Evolutionary conservation across 306 rosid genomes (phyloP), one percentile per base, ranked within the genome.

Genomic region (Crotalaria pallida): DNA sequence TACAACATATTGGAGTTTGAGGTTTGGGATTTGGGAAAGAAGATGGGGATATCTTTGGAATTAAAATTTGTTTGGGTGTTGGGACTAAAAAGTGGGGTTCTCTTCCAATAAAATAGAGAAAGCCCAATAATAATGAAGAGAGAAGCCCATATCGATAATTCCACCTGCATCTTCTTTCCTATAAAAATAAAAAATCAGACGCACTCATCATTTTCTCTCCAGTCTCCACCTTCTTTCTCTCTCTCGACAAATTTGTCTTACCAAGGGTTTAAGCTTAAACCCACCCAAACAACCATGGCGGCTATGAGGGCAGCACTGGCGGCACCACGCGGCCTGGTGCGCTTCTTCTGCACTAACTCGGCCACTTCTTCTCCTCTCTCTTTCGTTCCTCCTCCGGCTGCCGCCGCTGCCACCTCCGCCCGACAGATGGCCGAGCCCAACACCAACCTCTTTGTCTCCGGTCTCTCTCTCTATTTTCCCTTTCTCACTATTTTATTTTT

Each of bases 381-480:
- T 7, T 89, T 92, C 80, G 15, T 76, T 67, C 82, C 93, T 34
- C 71, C 89, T 10, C 72, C 83, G 61, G 19, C 74, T 12, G 5
- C 85, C 1, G 5, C 85, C 1, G 71, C 71, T 11, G 51, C 84
- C 7, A 33, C 83, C 12, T 55, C 79, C 63, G 76, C 77, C 44
- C 85, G 94, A 10, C 84, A 83, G 66, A 51, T 22, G 84, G 86
- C 92, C n/a, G 94, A 89, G 3, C 98, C 98, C 48, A 85, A 71
- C 77, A 78, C 88, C 80, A 92, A 85, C 72, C 98, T 92, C 85
- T 92, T 92, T 79, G 96, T 92, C 79, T 92, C 98, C 10, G 96
- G 98, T 84, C 19, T n/a, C 56, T 50, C 18, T 27, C 19, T 10
- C 21, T 19, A 10, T 10, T 52, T 52, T 61, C 41, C 19, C 2